phyloP scores from a whole-genome alignment of 257 asterid species.

The Scutellaria baicalensis region DNA sequence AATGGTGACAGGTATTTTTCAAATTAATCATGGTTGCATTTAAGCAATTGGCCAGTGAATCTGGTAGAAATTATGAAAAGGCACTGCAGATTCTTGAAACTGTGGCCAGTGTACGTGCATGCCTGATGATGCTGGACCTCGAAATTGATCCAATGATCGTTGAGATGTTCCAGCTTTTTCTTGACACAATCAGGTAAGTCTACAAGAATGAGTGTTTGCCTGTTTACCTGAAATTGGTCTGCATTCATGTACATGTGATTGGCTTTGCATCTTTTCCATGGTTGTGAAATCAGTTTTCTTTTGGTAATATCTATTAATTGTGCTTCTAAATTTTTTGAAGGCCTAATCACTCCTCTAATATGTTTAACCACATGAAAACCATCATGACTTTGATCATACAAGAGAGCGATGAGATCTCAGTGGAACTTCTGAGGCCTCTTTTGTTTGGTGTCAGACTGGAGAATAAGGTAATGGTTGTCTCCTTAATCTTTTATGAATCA shows the following conservation, averaged over 20 bases:
- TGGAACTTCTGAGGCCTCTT: conserved; percentile 31
- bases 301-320: neutral
- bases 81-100: conserved; percentile 29
- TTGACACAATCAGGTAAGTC: conserved; percentile 24
- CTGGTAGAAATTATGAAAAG: conserved; percentile 8
- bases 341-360: conserved; percentile 18
- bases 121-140: conserved; percentile 26
- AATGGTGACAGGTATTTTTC: conserved; percentile 27
- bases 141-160: conserved; percentile 14
- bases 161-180: conserved; percentile 32
- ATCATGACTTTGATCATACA: conserved; percentile 30
- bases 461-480: conserved; percentile 20
- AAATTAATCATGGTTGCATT: conserved; percentile 19
- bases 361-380: conserved; percentile 24
- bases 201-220: neutral
- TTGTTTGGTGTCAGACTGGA: conserved; percentile 22
- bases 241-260: neutral
- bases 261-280: neutral
- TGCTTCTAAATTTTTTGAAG: conserved; percentile 24
- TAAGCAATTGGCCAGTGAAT: conserved; percentile 15
- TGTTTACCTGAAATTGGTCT: neutral
- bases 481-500: neutral
- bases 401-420: conserved; percentile 32
- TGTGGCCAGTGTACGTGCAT: conserved; percentile 13
- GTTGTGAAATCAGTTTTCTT: neutral